Conservation (phyloP, 73 alveolate species). For the Stentor coeruleus region DNA sequence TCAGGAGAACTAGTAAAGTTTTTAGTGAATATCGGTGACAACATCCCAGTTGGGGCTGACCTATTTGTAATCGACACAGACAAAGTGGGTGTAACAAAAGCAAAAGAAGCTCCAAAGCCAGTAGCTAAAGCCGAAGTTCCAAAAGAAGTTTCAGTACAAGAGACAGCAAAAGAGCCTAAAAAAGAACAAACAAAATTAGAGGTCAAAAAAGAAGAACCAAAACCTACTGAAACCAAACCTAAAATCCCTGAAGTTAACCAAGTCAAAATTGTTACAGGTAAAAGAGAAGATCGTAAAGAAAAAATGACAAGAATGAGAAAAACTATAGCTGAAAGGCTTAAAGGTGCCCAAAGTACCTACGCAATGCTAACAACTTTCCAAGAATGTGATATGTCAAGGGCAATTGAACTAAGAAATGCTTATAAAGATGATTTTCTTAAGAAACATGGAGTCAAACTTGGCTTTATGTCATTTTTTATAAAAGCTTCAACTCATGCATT, state of each 20-base stretch:
- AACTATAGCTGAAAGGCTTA: constrained; percentile 74
- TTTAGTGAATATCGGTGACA: background rate
- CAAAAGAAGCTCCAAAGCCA: background rate
- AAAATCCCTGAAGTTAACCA: background rate
- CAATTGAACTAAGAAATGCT: constrained; percentile 77
- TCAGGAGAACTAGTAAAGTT: background rate
- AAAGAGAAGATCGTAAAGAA: constrained; percentile 1
- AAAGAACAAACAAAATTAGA: background rate
- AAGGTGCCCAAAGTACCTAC: constrained; percentile 82
- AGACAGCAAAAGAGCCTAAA: background rate
- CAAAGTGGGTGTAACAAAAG: background rate
- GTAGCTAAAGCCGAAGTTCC: background rate
- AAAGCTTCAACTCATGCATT: constrained; percentile 68
- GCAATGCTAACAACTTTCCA: constrained; percentile 84
- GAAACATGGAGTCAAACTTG: constrained; percentile 86
- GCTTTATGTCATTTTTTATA: constrained; percentile 83
- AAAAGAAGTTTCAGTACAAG: constrained; percentile 16
- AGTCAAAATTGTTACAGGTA: background rate
- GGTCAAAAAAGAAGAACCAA: background rate
- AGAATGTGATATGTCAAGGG: constrained; percentile 80
- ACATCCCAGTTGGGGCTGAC: background rate
- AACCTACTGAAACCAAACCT: background rate
- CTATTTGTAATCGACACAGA: background rate
- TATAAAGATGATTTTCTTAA: constrained; percentile 69
- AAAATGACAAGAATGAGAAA: constrained; percentile 78